These are phyloP conservation scores for Coemansia sp. DNA, from an alignment of 192 early-diverging fungal species.

Conservation along the genomic window DNA sequence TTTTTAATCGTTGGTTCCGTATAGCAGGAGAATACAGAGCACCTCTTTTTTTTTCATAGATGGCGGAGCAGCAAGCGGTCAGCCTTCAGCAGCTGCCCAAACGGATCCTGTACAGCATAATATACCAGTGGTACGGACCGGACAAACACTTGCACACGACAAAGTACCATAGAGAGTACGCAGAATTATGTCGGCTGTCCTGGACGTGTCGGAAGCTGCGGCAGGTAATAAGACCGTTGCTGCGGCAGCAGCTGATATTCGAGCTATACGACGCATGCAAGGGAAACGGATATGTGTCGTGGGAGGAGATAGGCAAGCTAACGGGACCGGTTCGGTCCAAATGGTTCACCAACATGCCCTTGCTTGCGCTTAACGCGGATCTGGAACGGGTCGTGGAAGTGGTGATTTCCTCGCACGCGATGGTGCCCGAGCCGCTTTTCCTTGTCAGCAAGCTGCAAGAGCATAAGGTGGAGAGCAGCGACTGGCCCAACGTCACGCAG, in stretches of 20 bases:
- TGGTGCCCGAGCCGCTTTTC: too few species aligned
- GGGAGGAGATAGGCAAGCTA: constrained; percentile 17
- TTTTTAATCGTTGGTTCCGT: too few species aligned
- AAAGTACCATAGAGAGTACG: constrained; percentile 21
- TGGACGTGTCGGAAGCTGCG: neutral
- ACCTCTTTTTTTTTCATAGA: neutral
- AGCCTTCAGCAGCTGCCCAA: constrained; percentile 36
- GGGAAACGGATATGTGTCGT: constrained; percentile 13
- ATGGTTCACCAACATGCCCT: constrained; percentile 26
- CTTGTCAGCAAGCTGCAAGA: too few species aligned
- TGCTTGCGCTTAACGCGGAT: too few species aligned
- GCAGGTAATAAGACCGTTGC: constrained; percentile 5
- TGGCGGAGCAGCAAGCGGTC: constrained; percentile 8
- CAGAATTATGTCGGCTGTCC: constrained; percentile 11
- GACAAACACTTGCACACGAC: constrained; percentile 11
- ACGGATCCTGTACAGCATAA: constrained; percentile 26
- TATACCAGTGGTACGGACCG: constrained; percentile 16
- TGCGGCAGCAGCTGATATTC: constrained; percentile 24
- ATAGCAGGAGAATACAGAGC: too few species aligned
- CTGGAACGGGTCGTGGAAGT: too few species aligned
- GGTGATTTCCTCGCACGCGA: too few species aligned
- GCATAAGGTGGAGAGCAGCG: too few species aligned
- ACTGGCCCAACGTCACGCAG: neutral
- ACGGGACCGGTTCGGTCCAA: constrained; percentile 15
- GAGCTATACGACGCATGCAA: constrained; percentile 35